Evolutionary conservation across 176 grass and related monocot species (phyloP).

Genomic region (Oryza rufipogon): DNA sequence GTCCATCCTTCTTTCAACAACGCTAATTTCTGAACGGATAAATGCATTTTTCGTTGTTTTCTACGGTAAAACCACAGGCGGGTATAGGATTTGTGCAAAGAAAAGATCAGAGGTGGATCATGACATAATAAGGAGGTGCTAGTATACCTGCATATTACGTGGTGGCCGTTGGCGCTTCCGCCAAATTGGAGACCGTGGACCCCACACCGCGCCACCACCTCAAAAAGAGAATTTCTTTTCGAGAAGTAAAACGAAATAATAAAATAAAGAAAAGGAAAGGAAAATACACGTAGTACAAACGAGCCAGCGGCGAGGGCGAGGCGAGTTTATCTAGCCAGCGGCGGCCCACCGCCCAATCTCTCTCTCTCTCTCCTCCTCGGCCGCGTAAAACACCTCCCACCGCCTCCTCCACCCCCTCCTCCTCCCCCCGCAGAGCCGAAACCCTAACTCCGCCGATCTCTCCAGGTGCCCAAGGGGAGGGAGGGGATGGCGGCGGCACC

Average conservation of each 20-base stretch:
- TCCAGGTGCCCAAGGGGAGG: slow-evolving; percentile 24
- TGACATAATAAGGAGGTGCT: no score
- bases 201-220: background rate
- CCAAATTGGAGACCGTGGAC: slow-evolving; percentile 18
- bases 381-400: background rate
- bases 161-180: slow-evolving; percentile 7
- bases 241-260: background rate
- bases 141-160: background rate
- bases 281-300: background rate
- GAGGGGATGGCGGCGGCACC: slow-evolving; percentile 53
- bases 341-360: slow-evolving; percentile 29
- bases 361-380: slow-evolving; percentile 11
- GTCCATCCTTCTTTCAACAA: no score
- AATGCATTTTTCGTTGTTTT: no score
- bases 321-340: slow-evolving; percentile 46
- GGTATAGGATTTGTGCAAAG: no score
- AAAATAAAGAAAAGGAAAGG: background rate
- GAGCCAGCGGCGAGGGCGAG: background rate
- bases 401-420: background rate
- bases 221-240: background rate
- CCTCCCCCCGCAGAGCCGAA: slow-evolving; percentile 41
- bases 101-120: no score
- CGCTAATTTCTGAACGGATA: no score
- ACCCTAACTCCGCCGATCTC: slow-evolving; percentile 58
- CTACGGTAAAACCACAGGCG: no score